Percentiles rank a stretch among this genome's conserved stretches.
phyloP scores from a whole-genome alignment of 225 moss, liverwort and hornwort genomes.

The Polytrichum commune region DNA sequence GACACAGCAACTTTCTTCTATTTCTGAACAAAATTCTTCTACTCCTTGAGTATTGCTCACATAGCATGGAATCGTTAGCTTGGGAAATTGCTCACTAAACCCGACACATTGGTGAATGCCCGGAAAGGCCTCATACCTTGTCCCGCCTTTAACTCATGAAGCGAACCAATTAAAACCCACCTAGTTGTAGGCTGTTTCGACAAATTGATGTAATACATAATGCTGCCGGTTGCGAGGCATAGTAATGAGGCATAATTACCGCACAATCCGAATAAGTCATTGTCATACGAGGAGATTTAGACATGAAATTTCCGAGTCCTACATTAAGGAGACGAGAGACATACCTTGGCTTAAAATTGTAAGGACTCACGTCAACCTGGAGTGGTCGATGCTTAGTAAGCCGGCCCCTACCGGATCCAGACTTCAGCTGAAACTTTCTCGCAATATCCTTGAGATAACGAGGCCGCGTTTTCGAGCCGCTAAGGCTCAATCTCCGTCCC shows the following conservation, averaged over 20 bases:
- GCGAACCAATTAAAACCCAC: too few species aligned
- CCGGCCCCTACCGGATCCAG: conserved; percentile 41
- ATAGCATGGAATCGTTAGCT: background rate
- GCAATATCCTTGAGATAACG: conserved; percentile 35
- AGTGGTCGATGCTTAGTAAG: conserved; percentile 48
- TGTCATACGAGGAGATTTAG: background rate
- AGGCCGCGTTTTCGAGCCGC: conserved; percentile 28
- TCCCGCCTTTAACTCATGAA: too few species aligned
- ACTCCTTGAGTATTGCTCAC: background rate
- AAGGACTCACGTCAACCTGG: conserved; percentile 39
- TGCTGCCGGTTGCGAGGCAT: background rate
- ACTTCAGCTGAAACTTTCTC: conserved; percentile 36
- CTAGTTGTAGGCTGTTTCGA: too few species aligned
- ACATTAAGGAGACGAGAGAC: background rate
- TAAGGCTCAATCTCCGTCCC: conserved; percentile 27
- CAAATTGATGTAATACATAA: background rate
- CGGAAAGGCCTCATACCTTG: too few species aligned
- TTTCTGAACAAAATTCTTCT: too few species aligned
- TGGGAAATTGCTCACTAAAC: background rate
- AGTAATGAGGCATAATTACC: background rate
- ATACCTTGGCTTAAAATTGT: conserved; percentile 37
- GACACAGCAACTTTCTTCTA: too few species aligned
- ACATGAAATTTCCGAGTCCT: background rate
- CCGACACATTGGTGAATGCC: background rate
- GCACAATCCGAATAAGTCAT: background rate